Base-by-base conservation (phyloP, 345 rosid species). In the Hibiscus trionum region DNA sequence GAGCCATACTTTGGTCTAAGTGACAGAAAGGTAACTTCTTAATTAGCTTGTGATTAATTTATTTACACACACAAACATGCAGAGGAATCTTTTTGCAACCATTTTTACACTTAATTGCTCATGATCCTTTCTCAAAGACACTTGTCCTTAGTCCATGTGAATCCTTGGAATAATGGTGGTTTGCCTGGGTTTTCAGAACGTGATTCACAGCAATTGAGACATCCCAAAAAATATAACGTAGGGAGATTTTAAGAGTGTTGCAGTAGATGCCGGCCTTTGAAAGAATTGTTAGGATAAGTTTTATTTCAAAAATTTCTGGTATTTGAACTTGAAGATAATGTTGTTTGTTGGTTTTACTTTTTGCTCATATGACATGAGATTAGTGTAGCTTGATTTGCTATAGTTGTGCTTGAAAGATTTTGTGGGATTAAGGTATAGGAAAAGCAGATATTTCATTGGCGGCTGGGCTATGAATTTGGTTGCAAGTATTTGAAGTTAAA, bases 1-100 rank as follows among this genome's bases (percentile, higher is more conserved):
- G 93, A 88, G 84, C 93, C 96, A 72, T 81, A 82, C 75, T 85
- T 88, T 60, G 84, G 88, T 70, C 82, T 84, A 77, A 86, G 77
- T 61, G 85, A 86, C 27, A 77, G 78, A 77, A 86, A 88, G 91
- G 96, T 90, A 52, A 66, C 55, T 35, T 53, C 61, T 29, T 61
- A 46, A 46, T 24, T 46, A 66, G 56, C 12, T 46, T 11, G 47
- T 7, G 55, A 44, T 46, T 46, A 50, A 24, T n/a, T 46, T 66
- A 55, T 46, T 49, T 49, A 66, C 57, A 47, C 12, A 26, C 17
- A 7, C n/a, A 26, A 21, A 11, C 37, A 46, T 47, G 14, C 57
- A 47, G 12, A 14, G 33, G 31, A 64, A 64, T 64, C 29, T 21
- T 39, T 63, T 39, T 39, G 50, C 50, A n/a, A 61, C 44, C 42